A percentile compares a stretch with the other conserved stretches of the same genome.
Evolutionary conservation across 495 filamentous ascomycete genomes (phyloP).

Genomic region (Hypoxylon subgilvum): DNA sequence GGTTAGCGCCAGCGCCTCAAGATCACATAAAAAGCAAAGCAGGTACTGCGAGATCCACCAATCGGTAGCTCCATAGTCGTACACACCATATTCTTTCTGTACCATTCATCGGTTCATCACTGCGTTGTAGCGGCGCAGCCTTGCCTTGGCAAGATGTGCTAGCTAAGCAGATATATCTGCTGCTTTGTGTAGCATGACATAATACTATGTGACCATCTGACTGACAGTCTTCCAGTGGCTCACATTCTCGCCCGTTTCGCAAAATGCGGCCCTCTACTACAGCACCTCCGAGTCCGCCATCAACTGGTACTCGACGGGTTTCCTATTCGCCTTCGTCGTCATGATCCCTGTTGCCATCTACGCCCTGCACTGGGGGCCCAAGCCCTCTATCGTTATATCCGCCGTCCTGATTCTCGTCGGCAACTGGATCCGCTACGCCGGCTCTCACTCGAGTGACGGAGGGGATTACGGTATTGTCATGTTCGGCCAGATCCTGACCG

Average conservation of each 20-base stretch:
- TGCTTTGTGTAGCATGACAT: not conserved
- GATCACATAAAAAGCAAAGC: not conserved
- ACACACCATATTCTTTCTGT: not conserved
- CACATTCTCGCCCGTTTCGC: conserved; percentile 85
- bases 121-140: conserved; percentile 2
- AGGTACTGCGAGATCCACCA: conserved; percentile 16
- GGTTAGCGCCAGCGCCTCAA: not conserved
- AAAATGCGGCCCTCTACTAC: conserved; percentile 78
- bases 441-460: conserved; percentile 62
- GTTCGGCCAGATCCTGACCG: conserved; percentile 93
- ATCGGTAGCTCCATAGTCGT: conserved; percentile 22
- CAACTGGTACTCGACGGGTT: conserved; percentile 90
- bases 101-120: conserved; percentile 4
- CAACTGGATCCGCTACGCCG: conserved; percentile 93
- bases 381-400: conserved; percentile 73
- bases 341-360: conserved; percentile 77
- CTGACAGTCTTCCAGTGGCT: conserved; percentile 70
- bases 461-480: conserved; percentile 76
- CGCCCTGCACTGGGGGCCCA: conserved; percentile 80
- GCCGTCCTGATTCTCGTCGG: conserved; percentile 76
- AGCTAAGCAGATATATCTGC: no score
- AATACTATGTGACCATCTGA: not conserved
- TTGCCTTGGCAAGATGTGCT: conserved; percentile 16
- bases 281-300: conserved; percentile 73
- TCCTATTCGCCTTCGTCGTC: conserved; percentile 81